Percentiles rank a stretch among this genome's conserved stretches.
Evolutionary conservation across 108 stramenopile genomes (phyloP).

Genomic region (Pelagomonas calceolata): DNA sequence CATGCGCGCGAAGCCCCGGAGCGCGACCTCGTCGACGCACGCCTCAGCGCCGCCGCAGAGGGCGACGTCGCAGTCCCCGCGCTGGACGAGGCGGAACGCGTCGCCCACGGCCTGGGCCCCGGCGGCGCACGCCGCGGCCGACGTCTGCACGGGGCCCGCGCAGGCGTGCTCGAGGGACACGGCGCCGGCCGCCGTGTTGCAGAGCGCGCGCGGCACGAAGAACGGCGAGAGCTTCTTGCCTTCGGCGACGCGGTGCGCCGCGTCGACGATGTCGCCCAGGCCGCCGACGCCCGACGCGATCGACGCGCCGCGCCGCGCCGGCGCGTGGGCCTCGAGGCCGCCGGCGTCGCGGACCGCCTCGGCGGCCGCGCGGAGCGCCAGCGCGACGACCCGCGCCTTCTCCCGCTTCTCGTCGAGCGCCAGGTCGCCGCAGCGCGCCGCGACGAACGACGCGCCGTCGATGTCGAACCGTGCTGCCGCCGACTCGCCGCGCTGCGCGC

Average conservation of each 20-base stretch:
- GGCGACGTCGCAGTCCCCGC: conserved; percentile 76
- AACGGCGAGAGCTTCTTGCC: conserved; percentile 55
- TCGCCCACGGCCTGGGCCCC: conserved; percentile 86
- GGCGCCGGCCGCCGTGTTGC: conserved; percentile 76
- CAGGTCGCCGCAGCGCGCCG: background rate
- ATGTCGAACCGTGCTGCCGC: too few relatives aligned
- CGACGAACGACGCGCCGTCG: too few relatives aligned
- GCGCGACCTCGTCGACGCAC: conserved; percentile 67
- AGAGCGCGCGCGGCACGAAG: conserved; percentile 84
- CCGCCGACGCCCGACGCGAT: conserved; percentile 80
- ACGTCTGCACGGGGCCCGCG: conserved; percentile 46
- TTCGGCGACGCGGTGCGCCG: conserved; percentile 31
- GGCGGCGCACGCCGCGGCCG: conserved; percentile 83
- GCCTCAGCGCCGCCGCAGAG: conserved; percentile 89
- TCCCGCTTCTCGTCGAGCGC: conserved; percentile 26
- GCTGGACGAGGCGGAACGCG: conserved; percentile 66
- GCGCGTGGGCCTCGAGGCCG: conserved; percentile 9
- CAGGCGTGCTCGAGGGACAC: conserved; percentile 45
- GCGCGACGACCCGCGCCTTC: conserved; percentile 57
- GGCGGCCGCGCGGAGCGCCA: conserved; percentile 59
- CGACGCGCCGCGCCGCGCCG: conserved; percentile 54
- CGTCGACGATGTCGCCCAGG: conserved; percentile 58
- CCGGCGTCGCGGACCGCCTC: conserved; percentile 51
- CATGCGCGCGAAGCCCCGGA: conserved; percentile 82
- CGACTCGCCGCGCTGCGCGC: conserved; percentile 19